Evolutionary conservation across 345 rosid genomes (phyloP).

Genomic region (Gossypium longicalyx): DNA sequence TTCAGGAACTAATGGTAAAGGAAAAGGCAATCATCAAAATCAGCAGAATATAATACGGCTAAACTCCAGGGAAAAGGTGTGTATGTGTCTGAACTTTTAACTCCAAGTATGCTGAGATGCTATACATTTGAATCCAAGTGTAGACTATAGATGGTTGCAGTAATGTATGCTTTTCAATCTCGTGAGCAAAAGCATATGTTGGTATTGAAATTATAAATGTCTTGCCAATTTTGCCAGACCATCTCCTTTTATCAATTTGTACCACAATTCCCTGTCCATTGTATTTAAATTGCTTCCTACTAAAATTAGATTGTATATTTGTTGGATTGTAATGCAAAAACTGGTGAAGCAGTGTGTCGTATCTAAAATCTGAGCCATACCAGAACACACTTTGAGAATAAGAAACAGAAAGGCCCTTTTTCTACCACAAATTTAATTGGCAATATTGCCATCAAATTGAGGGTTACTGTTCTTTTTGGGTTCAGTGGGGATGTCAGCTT

Average conservation of each 20-base stretch:
- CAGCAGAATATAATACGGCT: conserved; percentile 22
- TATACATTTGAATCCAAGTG: neutral
- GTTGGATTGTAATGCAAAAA: conserved; percentile 3
- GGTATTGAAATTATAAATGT: neutral
- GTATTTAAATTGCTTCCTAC: conserved; percentile 3
- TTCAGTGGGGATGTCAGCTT: neutral
- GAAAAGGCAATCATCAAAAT: conserved; percentile 26
- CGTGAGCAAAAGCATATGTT: neutral
- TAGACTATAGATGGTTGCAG: conserved; percentile 3
- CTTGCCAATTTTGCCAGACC: neutral
- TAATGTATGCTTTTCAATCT: neutral
- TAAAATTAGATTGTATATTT: neutral
- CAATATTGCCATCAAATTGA: conserved; percentile 4
- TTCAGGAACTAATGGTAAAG: conserved; percentile 44
- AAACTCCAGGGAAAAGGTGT: conserved; percentile 46
- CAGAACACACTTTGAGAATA: neutral
- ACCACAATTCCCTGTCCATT: neutral
- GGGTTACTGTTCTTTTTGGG: neutral
- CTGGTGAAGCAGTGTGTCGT: neutral
- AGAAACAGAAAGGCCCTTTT: neutral
- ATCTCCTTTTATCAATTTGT: conserved; percentile 1
- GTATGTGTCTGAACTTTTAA: neutral
- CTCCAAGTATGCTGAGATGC: neutral
- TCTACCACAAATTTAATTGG: neutral
- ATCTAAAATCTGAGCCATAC: neutral